Evolutionary conservation across 768 basidiomycete species (phyloP), one percentile per base, ranked within the genome.

Genomic region (Hygrophorus russula): DNA sequence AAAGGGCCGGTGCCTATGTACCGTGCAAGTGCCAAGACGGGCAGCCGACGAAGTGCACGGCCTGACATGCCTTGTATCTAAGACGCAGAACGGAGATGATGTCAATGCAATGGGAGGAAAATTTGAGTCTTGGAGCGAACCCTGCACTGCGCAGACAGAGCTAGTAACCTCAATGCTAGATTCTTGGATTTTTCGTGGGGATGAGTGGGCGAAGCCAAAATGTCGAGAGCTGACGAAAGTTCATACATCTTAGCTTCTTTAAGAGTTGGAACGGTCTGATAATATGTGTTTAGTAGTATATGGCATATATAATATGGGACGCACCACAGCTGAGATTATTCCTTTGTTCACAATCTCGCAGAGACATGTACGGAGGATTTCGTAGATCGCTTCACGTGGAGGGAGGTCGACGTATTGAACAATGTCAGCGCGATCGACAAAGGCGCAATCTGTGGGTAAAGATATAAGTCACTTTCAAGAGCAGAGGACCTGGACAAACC

Each of bases 361-460:
- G 11, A 99, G 65, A 55, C 86, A 92, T 4, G 78, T 78, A 5
- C 81, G 73, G 20, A 98, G 64, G 50, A 99, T 97, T 59, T 91
- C 86, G 63, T 96, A 98, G 37, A 97, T 76, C 0, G 92, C 96
- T 49, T 92, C 85, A 12, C 82, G 75, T 4, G 92, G 81, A 1
- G 96, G 96, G 5, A 91, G 71, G 50, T 92, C 93, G 14, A 97
- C 73, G 54, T 90, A 96, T 67, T 94, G 93, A 14, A 96, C 78
- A 39, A 98, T 91, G 54, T 99, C 96, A 7, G 94, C 96, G 32
- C 96, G 82, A 56, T 98, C 96, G 38, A 97, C 80, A 57, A 97
- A 98, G 3, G 94, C 96, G 39, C 78, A 80, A 54, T 99, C 94
- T 97, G 14, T 5, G 6, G 38, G 7, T 9, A 31, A 39, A 5